Evolutionary conservation across 495 filamentous ascomycete species (phyloP).

Genomic region (Pyrenula massariospora): DNA sequence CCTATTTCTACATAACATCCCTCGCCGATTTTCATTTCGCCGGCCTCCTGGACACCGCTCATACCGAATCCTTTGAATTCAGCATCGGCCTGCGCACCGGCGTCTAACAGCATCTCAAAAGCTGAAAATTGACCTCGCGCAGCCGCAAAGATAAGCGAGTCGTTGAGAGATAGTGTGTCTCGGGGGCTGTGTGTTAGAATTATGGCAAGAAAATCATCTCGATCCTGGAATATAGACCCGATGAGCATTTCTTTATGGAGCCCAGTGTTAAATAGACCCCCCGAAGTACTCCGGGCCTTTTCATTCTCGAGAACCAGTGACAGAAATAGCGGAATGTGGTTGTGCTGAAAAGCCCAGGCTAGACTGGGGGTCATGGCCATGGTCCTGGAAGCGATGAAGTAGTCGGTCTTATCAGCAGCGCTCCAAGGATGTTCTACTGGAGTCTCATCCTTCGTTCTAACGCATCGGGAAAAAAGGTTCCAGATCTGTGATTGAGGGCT

Average conservation of each 20-base stretch:
- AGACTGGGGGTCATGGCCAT: no score
- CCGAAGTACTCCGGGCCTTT: no score
- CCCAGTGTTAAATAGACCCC: no score
- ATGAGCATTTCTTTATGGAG: no score
- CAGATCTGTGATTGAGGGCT: not conserved
- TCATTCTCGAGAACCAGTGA: not conserved
- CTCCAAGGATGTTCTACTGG: not conserved
- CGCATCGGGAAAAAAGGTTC: not conserved
- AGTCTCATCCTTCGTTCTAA: not conserved
- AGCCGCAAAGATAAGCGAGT: not conserved
- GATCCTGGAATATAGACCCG: no score
- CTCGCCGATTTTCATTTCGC: not conserved
- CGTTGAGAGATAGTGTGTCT: no score
- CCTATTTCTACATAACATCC: not conserved
- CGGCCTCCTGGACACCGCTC: not conserved
- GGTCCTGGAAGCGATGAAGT: no score
- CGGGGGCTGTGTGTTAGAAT: no score
- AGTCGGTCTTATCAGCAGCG: no score
- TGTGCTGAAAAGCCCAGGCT: not conserved
- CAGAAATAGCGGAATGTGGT: not conserved
- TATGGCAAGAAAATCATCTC: no score
- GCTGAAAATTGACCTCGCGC: not conserved
- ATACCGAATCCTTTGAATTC: not conserved
- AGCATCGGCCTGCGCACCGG: not conserved
- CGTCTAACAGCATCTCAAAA: not conserved